Evolutionary conservation across 306 rosid genomes (phyloP), one percentile per base, ranked within the genome.

Genomic region (Echinosophora koreensis): DNA sequence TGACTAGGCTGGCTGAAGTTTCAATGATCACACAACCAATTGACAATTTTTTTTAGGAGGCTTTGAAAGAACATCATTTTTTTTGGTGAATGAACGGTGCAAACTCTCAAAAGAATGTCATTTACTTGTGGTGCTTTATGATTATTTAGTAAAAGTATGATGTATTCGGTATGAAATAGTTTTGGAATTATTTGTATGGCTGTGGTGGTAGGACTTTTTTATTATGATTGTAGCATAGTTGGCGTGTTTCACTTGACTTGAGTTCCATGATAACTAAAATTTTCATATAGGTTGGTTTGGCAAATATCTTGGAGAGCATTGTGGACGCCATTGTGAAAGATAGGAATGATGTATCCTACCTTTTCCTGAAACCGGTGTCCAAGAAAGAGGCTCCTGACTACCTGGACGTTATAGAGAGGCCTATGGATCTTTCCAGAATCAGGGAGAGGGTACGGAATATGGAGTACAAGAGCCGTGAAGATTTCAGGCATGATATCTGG

Each of bases 371-470:
- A 80, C 98, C 98, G 0, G 98, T 95, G 58, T 79, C 98, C 41
- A 92, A 84, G 85, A 95, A 95, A 82, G 96, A 88, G 14, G 97
- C 98, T 63, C 98, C 98, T 13, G 98, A 95, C 71, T 95, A 95
- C 87, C 78, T 88, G 73, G 92, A 89, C 84, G 50, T 88, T 46
- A 83, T 95, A 81, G 86, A 95, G 63, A 88, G 83, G 54, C 98
- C 98, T 12, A 95, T 92, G 97, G 98, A 95, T 80, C 90, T 95
- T 50, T 89, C 98, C 30, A 88, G 86, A 84, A 84, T 95, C 70
- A 83, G 86, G 81, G 97, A 95, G 71, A 88, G 88, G 86, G 97
- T 95, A 41, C 79, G 98, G 84, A 92, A 79, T 69, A 69, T 95
- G 97, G 96, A 92, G 81, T 95, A 95, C 89, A 90, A 82, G 84